phyloP scores from a whole-genome alignment of 495 filamentous ascomycete genomes.

The Aspergillus funiculosus region DNA sequence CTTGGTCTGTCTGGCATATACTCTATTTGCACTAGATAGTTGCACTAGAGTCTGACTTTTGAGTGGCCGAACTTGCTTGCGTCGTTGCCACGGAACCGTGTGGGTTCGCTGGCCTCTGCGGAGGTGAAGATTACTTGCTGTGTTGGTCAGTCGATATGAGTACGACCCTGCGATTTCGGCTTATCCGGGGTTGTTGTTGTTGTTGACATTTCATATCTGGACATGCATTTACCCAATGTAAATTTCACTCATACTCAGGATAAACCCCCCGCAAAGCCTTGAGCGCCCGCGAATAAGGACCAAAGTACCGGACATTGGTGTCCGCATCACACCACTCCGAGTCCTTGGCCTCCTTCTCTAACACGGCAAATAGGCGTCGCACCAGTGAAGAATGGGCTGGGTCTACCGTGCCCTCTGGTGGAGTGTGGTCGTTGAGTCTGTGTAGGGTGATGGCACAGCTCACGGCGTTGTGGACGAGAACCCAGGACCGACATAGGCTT shows the following conservation, averaged over 20 bases:
- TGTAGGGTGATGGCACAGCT: conserved; percentile 23
- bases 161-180: conserved; percentile 53
- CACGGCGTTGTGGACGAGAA: conserved; percentile 24
- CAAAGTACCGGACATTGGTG: conserved; percentile 23
- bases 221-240: conserved; percentile 14
- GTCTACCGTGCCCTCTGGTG: not conserved
- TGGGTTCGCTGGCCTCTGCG: conserved; percentile 53
- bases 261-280: conserved; percentile 20
- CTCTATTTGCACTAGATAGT: too few relatives aligned
- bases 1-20: too few relatives aligned
- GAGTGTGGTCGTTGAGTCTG: not conserved
- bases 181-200: too few relatives aligned
- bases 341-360: conserved; percentile 17
- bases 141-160: conserved; percentile 50
- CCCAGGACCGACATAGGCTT: conserved; percentile 18
- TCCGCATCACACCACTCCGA: conserved; percentile 24
- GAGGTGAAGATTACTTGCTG: conserved; percentile 50
- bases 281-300: conserved; percentile 21
- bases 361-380: conserved; percentile 14
- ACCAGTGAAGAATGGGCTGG: too few relatives aligned
- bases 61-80: too few relatives aligned
- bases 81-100: conserved; percentile 46
- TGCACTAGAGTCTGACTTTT: too few relatives aligned
- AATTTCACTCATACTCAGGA: not conserved
- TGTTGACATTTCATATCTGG: conserved; percentile 48